phyloP scores from a whole-genome alignment of 768 basidiomycete genomes.

The Termitomyces sp. region DNA sequence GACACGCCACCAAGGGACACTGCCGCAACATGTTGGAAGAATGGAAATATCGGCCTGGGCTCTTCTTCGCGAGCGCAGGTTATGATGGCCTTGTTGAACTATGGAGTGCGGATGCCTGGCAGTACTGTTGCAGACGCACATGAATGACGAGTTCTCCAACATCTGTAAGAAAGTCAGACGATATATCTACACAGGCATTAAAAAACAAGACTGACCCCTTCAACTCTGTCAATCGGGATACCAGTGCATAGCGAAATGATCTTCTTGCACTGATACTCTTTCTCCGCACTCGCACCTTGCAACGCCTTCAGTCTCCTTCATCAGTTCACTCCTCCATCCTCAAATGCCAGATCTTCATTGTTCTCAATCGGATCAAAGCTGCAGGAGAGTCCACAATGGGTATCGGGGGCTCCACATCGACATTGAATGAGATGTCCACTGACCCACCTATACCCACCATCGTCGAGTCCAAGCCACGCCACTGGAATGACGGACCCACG shows the following conservation, averaged over 20 bases:
- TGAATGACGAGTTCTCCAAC: slow-evolving; percentile 83
- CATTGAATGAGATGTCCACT: slow-evolving; percentile 59
- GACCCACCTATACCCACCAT: slow-evolving; percentile 62
- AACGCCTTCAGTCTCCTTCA: slow-evolving; percentile 68
- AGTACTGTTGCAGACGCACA: slow-evolving; percentile 77
- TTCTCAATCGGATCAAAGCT: slow-evolving; percentile 65
- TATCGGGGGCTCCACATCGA: slow-evolving; percentile 72
- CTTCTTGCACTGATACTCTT: slow-evolving; percentile 88
- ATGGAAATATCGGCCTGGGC: slow-evolving; percentile 79
- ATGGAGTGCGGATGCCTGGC: slow-evolving; percentile 99
- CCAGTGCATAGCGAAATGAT: slow-evolving; percentile 88
- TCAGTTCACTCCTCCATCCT: slow-evolving; percentile 73
- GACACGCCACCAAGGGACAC: slow-evolving; percentile 35
- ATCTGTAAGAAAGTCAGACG: slow-evolving; percentile 42
- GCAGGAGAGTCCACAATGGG: slow-evolving; percentile 56
- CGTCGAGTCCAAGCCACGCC: slow-evolving; percentile 64
- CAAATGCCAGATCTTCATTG: slow-evolving; percentile 81
- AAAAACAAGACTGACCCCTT: slow-evolving; percentile 59
- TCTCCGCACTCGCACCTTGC: slow-evolving; percentile 81
- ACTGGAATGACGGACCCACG: slow-evolving; percentile 66
- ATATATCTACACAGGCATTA: not conserved
- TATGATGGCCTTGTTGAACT: slow-evolving; percentile 95
- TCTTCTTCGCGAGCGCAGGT: slow-evolving; percentile 91
- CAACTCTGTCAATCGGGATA: slow-evolving; percentile 83
- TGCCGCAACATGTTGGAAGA: slow-evolving; percentile 48